A percentile compares a stretch with the other conserved stretches of the same genome.
phyloP scores from a whole-genome alignment of 1,139 yeast genomes.

The Saccharomyces hybrid region DNA sequence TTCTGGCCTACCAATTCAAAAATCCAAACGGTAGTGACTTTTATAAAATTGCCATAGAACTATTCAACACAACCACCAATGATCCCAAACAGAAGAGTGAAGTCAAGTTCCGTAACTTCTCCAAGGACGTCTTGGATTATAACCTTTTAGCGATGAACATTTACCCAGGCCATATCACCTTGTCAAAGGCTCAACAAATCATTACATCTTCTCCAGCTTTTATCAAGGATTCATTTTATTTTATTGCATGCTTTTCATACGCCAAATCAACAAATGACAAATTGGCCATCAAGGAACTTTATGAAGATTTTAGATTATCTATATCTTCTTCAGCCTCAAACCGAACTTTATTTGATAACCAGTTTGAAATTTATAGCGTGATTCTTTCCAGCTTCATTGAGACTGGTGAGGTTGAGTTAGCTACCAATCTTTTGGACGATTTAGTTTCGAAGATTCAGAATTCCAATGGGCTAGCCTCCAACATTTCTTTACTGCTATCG shows the following conservation, averaged over 20 bases:
- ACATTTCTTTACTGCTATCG: conserved; percentile 28
- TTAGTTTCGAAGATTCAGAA: conserved; percentile 31
- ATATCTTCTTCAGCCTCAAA: conserved; percentile 3
- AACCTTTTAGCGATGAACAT: conserved; percentile 33
- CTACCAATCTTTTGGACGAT: conserved; percentile 49
- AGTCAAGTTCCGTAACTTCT: conserved; percentile 30
- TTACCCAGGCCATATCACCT: conserved; percentile 30
- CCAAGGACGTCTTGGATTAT: conserved; percentile 27
- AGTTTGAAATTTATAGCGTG: conserved; percentile 43
- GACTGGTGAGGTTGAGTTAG: conserved; percentile 42
- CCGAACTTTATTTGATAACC: conserved; percentile 24
- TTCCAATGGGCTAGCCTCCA: conserved; percentile 26
- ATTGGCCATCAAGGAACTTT: conserved; percentile 26
- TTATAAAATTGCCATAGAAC: conserved; percentile 53
- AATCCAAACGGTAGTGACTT: conserved; percentile 46
- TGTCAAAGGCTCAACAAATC: conserved; percentile 19
- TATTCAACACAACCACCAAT: conserved; percentile 39
- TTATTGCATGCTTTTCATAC: conserved; percentile 30
- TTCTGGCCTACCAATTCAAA: conserved; percentile 33
- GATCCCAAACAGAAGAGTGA: conserved; percentile 6
- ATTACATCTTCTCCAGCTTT: conserved; percentile 18
- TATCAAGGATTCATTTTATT: conserved; percentile 30
- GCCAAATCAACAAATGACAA: conserved; percentile 32
- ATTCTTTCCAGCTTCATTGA: conserved; percentile 45
- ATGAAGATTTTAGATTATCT: conserved; percentile 31